A percentile compares a stretch with the other conserved stretches of the same genome.
These are phyloP conservation scores for Apium graveolens DNA, from an alignment of 129 eudicot species.

Conservation along the genomic window DNA sequence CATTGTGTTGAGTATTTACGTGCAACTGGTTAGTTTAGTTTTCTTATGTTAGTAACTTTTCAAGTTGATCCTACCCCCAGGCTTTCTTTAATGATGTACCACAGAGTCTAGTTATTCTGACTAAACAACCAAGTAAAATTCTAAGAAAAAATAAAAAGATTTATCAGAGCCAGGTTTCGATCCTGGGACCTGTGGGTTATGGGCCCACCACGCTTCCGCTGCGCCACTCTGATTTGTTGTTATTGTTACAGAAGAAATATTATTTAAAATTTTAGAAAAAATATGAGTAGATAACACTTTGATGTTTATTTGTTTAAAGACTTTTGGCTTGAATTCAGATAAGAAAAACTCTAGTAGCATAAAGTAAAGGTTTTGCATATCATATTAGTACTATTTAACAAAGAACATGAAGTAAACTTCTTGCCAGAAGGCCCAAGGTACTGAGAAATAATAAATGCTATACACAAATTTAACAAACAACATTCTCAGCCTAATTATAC, in stretches of 20 bases:
- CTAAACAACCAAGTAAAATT: too few relatives aligned
- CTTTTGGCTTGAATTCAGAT: not conserved
- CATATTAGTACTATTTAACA: not conserved
- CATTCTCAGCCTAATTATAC: not conserved
- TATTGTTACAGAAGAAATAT: too few relatives aligned
- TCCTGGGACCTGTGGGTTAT: conserved; percentile 99
- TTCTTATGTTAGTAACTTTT: too few relatives aligned
- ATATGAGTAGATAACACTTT: too few relatives aligned
- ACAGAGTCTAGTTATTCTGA: too few relatives aligned
- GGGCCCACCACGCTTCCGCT: conserved; percentile 99
- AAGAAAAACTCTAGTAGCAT: not conserved
- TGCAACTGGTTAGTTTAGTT: too few relatives aligned
- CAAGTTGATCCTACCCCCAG: too few relatives aligned
- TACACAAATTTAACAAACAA: not conserved
- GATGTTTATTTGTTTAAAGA: too few relatives aligned
- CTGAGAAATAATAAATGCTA: not conserved
- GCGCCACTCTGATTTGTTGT: conserved; percentile 98
- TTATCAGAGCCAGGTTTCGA: conserved; percentile 99
- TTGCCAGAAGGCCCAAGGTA: not conserved
- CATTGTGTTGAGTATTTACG: too few relatives aligned
- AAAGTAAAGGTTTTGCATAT: not conserved
- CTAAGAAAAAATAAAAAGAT: too few relatives aligned
- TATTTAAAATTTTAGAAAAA: too few relatives aligned
- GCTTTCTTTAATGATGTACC: too few relatives aligned
- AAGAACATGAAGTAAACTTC: not conserved